phyloP scores from a whole-genome alignment of 2,329 filamentous ascomycete species.

The Dothideomycetidae sp. region DNA sequence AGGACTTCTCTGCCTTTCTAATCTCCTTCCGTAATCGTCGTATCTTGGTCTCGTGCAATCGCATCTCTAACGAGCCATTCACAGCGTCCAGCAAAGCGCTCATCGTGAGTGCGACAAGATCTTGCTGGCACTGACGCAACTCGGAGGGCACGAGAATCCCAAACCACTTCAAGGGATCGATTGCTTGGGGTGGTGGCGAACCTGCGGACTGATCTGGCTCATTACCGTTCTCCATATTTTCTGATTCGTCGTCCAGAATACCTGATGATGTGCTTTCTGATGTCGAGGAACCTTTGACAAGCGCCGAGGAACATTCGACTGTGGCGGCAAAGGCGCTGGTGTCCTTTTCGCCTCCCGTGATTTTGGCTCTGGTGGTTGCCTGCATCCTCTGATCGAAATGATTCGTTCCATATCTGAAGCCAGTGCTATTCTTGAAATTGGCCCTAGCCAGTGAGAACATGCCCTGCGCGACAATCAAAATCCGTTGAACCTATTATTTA shows the following conservation, averaged over 20 bases:
- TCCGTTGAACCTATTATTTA: no score
- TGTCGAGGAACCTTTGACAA: neutral
- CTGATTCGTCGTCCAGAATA: neutral
- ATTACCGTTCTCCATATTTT: neutral
- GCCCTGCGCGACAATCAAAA: slow-evolving; percentile 21
- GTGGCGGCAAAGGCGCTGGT: neutral
- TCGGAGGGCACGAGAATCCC: slow-evolving; percentile 38
- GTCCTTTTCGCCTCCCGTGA: neutral
- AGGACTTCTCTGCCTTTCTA: slow-evolving; percentile 25
- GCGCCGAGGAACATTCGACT: neutral
- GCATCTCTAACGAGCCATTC: slow-evolving; percentile 46
- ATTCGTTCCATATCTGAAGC: slow-evolving; percentile 52
- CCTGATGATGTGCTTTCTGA: slow-evolving; percentile 16
- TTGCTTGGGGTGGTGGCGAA: slow-evolving; percentile 9
- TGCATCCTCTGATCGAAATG: slow-evolving; percentile 63
- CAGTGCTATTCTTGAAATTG: slow-evolving; percentile 54
- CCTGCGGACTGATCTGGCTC: slow-evolving; percentile 4
- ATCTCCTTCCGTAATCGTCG: slow-evolving; percentile 39
- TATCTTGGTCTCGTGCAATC: slow-evolving; percentile 53
- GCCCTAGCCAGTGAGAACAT: slow-evolving; percentile 51
- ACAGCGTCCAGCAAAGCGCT: slow-evolving; percentile 43
- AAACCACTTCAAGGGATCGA: slow-evolving; percentile 45
- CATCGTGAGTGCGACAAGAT: slow-evolving; percentile 43
- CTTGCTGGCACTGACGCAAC: slow-evolving; percentile 42
- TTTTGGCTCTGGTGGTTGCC: slow-evolving; percentile 26